These are phyloP conservation scores for Termitomyces bulborhizus DNA, from an alignment of 768 basidiomycete species.

Conservation along the genomic window DNA sequence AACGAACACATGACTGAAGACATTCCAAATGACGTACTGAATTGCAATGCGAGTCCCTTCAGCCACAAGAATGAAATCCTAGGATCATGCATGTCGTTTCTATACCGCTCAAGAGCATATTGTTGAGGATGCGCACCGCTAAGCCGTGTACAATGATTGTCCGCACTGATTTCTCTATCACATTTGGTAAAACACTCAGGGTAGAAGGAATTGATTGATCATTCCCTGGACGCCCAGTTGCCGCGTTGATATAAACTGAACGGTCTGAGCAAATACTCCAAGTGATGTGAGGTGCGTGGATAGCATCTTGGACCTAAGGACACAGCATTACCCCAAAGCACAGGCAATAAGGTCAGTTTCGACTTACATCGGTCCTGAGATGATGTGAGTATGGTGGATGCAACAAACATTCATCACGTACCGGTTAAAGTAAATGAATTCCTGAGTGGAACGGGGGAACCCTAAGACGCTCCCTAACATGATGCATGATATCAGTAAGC, in stretches of 20 bases:
- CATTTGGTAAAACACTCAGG: constrained; percentile 58
- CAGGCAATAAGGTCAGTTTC: neutral
- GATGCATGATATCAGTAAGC: neutral
- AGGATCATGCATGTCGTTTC: neutral
- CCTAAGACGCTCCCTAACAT: constrained; percentile 53
- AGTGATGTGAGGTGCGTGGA: constrained; percentile 59
- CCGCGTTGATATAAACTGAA: constrained; percentile 46
- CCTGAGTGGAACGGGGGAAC: constrained; percentile 55
- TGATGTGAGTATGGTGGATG: neutral
- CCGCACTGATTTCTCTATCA: constrained; percentile 63
- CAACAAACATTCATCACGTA: constrained; percentile 11
- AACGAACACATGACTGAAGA: neutral
- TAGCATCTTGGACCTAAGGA: constrained; percentile 36
- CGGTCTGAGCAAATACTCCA: constrained; percentile 52
- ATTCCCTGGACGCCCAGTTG: constrained; percentile 26
- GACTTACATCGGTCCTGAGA: constrained; percentile 29
- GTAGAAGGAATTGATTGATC: constrained; percentile 56
- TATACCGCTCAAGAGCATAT: neutral
- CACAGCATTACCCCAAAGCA: neutral
- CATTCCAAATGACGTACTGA: constrained; percentile 28
- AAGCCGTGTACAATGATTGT: constrained; percentile 64
- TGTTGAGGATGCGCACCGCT: constrained; percentile 35
- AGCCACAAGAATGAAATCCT: constrained; percentile 36
- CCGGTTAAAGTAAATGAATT: constrained; percentile 53
- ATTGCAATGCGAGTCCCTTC: constrained; percentile 50